Evolutionary conservation across 2,329 filamentous ascomycete species (phyloP).

Genomic region (Dactylonectria estremocensis): DNA sequence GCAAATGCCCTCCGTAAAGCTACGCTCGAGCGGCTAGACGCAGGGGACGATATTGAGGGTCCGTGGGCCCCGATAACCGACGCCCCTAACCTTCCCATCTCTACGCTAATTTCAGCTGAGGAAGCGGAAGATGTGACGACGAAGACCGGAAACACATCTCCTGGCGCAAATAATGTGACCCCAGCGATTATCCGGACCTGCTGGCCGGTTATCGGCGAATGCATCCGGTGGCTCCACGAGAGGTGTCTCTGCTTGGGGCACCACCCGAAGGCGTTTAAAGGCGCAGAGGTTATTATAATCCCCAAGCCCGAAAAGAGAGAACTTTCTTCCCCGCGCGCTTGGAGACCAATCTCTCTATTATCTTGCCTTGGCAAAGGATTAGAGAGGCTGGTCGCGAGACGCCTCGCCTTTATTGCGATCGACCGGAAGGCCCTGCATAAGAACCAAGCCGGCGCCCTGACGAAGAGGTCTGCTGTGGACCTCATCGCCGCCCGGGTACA

Average conservation of each 20-base stretch:
- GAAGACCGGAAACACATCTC: constrained; percentile 39
- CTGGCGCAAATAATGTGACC: constrained; percentile 20
- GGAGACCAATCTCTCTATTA: constrained; percentile 46
- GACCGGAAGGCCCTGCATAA: constrained; percentile 37
- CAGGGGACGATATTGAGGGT: not conserved
- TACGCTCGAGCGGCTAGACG: not conserved
- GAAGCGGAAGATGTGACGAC: not conserved
- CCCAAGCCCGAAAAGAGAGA: constrained; percentile 43
- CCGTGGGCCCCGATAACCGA: not conserved
- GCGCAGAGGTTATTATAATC: constrained; percentile 46
- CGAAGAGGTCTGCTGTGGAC: constrained; percentile 33
- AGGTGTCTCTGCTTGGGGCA: constrained; percentile 36
- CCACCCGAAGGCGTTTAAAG: constrained; percentile 38
- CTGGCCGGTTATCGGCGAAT: constrained; percentile 26
- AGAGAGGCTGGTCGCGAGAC: constrained; percentile 43
- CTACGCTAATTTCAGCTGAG: not conserved
- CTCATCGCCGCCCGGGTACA: constrained; percentile 33
- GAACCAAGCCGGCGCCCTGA: constrained; percentile 43
- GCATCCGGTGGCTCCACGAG: constrained; percentile 34
- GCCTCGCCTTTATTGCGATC: constrained; percentile 39
- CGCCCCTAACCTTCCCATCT: not conserved
- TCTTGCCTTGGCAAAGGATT: constrained; percentile 48
- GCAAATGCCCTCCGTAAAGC: not conserved
- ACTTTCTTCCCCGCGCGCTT: constrained; percentile 36
- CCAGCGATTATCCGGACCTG: not conserved